These are phyloP conservation scores for Leccinum uliginosum DNA, from an alignment of 768 basidiomycete species.

Conservation along the genomic window DNA sequence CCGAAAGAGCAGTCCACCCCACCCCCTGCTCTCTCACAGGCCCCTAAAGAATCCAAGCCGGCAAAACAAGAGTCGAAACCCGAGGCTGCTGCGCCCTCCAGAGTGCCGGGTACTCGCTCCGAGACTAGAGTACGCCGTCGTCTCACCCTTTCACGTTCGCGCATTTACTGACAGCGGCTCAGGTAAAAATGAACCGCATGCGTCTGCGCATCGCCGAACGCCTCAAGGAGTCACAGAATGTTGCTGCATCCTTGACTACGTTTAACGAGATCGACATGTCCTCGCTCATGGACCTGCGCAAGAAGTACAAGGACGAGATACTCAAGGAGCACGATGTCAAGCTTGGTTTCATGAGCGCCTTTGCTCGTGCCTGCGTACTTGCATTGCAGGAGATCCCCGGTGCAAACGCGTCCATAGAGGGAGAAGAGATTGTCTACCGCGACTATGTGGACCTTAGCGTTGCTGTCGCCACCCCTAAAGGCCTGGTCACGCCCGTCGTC, in stretches of 20 bases:
- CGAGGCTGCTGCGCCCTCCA: slow-evolving; percentile 30
- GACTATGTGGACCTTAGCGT: slow-evolving; percentile 94
- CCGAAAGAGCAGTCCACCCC: slow-evolving; percentile 46
- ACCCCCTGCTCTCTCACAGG: slow-evolving; percentile 41
- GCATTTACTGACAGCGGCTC: not conserved
- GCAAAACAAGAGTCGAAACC: slow-evolving; percentile 31
- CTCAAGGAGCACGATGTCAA: slow-evolving; percentile 93
- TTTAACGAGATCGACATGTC: slow-evolving; percentile 99
- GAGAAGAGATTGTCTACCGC: slow-evolving; percentile 87
- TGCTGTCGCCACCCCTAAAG: slow-evolving; percentile 96
- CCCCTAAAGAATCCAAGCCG: slow-evolving; percentile 33
- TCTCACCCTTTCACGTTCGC: not conserved
- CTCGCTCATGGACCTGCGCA: slow-evolving; percentile 86
- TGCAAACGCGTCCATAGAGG: slow-evolving; percentile 93
- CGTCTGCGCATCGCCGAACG: slow-evolving; percentile 95
- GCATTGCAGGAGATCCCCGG: slow-evolving; percentile 89
- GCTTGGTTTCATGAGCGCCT: slow-evolving; percentile 97
- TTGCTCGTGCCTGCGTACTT: slow-evolving; percentile 80
- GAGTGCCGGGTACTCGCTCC: slow-evolving; percentile 53
- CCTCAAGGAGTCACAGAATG: slow-evolving; percentile 96
- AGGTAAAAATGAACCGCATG: slow-evolving; percentile 99
- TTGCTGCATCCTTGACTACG: slow-evolving; percentile 93
- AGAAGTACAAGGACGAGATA: slow-evolving; percentile 88
- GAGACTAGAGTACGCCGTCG: slow-evolving; percentile 72
- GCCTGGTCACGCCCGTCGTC: slow-evolving; percentile 93